A percentile compares a stretch with the other conserved stretches of the same genome.
Evolutionary conservation across 768 basidiomycete species (phyloP).

Genomic region (Pulveroboletus sp.): DNA sequence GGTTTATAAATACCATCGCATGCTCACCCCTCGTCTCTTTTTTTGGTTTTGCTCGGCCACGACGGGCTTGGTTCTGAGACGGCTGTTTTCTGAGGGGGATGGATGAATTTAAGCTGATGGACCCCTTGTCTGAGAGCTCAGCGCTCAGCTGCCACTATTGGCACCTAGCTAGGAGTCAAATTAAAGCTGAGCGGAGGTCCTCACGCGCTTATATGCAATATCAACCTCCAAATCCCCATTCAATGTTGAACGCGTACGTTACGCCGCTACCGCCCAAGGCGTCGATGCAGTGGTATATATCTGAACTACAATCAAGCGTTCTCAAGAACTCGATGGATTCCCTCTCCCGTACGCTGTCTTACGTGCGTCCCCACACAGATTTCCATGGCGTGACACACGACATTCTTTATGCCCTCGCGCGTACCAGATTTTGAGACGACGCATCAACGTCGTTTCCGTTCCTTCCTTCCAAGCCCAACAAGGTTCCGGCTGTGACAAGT

Average conservation of each 20-base stretch:
- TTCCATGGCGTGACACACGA: constrained; percentile 49
- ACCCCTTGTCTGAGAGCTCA: no score
- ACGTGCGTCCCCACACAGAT: constrained; percentile 56
- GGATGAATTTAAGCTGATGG: no score
- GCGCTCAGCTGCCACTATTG: no score
- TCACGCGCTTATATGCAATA: no score
- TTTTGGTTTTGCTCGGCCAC: no score
- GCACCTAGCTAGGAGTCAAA: no score
- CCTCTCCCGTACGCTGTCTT: constrained; percentile 51
- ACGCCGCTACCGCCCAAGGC: constrained; percentile 55
- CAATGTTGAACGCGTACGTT: background rate
- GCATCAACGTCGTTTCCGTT: constrained; percentile 79
- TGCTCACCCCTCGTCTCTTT: no score
- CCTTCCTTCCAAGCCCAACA: constrained; percentile 43
- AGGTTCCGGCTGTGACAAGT: constrained; percentile 69
- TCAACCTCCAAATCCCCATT: no score
- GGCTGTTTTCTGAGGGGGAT: no score
- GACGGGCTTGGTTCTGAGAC: no score
- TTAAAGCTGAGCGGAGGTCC: no score
- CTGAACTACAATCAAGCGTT: constrained; percentile 41
- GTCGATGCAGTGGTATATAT: constrained; percentile 48
- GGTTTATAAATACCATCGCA: no score
- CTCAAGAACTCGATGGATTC: constrained; percentile 55
- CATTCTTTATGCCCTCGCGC: constrained; percentile 83
- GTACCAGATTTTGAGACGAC: constrained; percentile 51